These are phyloP conservation scores for Mortierella sp. DNA, from an alignment of 371 early-diverging fungal species.

Conservation along the genomic window DNA sequence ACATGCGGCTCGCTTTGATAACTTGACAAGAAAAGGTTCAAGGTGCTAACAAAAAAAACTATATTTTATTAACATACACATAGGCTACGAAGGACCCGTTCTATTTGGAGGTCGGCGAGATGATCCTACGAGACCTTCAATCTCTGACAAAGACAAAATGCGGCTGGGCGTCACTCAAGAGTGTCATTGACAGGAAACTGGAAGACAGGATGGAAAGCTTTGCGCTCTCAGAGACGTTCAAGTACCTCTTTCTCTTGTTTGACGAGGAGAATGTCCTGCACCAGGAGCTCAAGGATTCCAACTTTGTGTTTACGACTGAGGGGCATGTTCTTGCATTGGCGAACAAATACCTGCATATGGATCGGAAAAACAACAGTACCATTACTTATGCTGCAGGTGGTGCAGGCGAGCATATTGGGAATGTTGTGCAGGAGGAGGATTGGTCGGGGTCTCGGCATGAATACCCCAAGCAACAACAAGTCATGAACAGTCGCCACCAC, in stretches of 20 bases:
- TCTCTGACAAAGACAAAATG: constrained; percentile 79
- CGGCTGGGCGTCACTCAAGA: constrained; percentile 86
- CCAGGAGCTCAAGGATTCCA: constrained; percentile 67
- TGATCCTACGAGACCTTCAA: constrained; percentile 86
- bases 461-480: constrained; percentile 3
- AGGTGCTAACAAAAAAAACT: not conserved
- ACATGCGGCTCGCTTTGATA: not conserved
- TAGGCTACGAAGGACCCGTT: constrained; percentile 92
- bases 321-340: constrained; percentile 79
- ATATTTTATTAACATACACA: not conserved
- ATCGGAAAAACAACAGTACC: not conserved
- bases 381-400: not conserved
- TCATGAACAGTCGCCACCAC: not conserved
- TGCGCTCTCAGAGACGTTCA: constrained; percentile 94
- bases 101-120: constrained; percentile 92
- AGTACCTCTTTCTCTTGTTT: constrained; percentile 94
- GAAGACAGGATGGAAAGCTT: constrained; percentile 97
- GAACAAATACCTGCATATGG: constrained; percentile 31
- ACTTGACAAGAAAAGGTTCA: not conserved
- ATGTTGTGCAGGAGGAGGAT: not conserved
- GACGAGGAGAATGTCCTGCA: constrained; percentile 61
- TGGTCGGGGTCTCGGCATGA: not conserved
- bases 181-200: constrained; percentile 73
- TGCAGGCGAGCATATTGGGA: not conserved
- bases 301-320: constrained; percentile 93